Base-by-base conservation (phyloP, 768 basidiomycete species). In the Suillus decipiens region DNA sequence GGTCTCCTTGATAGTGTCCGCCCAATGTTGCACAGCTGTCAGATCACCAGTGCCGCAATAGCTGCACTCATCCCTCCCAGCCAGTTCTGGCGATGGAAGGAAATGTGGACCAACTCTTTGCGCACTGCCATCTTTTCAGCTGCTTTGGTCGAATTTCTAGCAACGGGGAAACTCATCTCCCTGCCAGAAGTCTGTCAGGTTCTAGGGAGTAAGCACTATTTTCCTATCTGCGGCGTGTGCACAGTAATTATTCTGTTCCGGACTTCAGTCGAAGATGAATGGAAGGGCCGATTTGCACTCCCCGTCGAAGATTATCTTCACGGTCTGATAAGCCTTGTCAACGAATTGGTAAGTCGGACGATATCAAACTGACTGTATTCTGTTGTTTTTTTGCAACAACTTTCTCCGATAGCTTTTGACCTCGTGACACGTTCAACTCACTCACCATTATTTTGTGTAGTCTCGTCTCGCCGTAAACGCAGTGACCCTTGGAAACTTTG, bases 11-110 rank as follows among this genome's bases (percentile, higher is more conserved):
- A 83, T 58, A 76, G 81, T 15, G 82, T 89, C 15, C 80, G 77
- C 43, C 86, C 89, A 2, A 76, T 84, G 10, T 71, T 93, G 34
- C 69, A 74, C 12, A 82, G 82, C 66, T 93, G 87, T 66, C 77
- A 77, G 62, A 83, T 81, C 22, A 81, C 78, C 9, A 81, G 73
- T 11, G 76, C 78, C 28, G 78, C 79, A 1, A 75, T 94, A n/a
- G 86, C 86, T 7, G 75, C 69, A 6, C 79, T 87, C 37, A 78
- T 92, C 31, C 92, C 92, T 34, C 79, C 79, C 36, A 85, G 89
- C 67, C 89, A 92, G 66, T 86, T 90, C 64, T 93, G 92, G 92
- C 81, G 86, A 61, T 93, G 89, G 89, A 92, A 89, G 72, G 90
- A 92, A 31, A 85, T 90, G 85, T 93, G 91, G 91, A 81, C 83